These are phyloP conservation scores for Teunomyces cretensis DNA, from an alignment of 805 yeast genomes.

Conservation along the genomic window DNA sequence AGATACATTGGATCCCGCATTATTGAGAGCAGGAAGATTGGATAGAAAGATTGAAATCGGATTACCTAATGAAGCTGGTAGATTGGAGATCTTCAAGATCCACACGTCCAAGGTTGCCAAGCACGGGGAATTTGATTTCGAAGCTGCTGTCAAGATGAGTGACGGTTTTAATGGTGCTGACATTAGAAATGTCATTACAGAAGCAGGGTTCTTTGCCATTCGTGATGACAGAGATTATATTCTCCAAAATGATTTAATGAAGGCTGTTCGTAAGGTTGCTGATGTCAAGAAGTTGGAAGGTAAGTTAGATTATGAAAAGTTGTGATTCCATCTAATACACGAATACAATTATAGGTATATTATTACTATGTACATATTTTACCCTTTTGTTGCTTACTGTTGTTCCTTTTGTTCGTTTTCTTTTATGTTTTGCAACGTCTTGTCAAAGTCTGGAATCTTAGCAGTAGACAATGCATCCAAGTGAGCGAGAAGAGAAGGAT, in stretches of 20 bases:
- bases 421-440: slow-evolving; percentile 22
- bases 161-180: slow-evolving; percentile 99
- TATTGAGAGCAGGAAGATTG: slow-evolving; percentile 94
- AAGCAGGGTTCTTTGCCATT: slow-evolving; percentile 97
- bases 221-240: slow-evolving; percentile 97
- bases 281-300: slow-evolving; percentile 98
- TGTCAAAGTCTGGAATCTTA: slow-evolving; percentile 29
- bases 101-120: slow-evolving; percentile 83
- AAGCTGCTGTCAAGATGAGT: slow-evolving; percentile 96
- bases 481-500: slow-evolving; percentile 36
- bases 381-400: not conserved
- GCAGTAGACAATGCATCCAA: slow-evolving; percentile 38
- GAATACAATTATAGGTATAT: slow-evolving; percentile 3
- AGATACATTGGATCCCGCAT: slow-evolving; percentile 95
- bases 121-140: slow-evolving; percentile 95
- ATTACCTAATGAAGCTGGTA: slow-evolving; percentile 93
- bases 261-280: slow-evolving; percentile 96
- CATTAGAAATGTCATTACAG: slow-evolving; percentile 94
- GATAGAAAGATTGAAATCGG: slow-evolving; percentile 96
- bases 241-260: slow-evolving; percentile 90
- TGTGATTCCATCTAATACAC: slow-evolving; percentile 35
- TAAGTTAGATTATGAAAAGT: slow-evolving; percentile 89
- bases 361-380: slow-evolving; percentile 3
- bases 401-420: slow-evolving; percentile 2
- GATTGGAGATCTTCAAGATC: slow-evolving; percentile 90